Evolutionary conservation across 108 stramenopile genomes (phyloP).

Genomic region (Cyclotella cryptica): DNA sequence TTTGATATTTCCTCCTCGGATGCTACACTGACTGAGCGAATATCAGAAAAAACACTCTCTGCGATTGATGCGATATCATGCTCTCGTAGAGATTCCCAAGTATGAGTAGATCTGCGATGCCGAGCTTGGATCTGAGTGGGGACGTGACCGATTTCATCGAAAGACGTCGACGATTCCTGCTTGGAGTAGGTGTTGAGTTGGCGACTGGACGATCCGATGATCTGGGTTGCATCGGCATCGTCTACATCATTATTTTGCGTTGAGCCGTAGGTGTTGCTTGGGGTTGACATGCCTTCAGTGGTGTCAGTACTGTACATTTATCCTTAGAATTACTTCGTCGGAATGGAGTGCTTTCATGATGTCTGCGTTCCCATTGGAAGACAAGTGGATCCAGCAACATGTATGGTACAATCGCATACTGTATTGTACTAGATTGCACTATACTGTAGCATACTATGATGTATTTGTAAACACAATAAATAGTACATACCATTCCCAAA

Average conservation of each 20-base stretch:
- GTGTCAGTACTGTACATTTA: too few relatives aligned
- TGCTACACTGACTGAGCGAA: slow-evolving; percentile 39
- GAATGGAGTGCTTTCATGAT: too few relatives aligned
- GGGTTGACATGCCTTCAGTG: not conserved
- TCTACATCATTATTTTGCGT: not conserved
- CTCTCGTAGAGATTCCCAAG: slow-evolving; percentile 14
- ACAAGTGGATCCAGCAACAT: too few relatives aligned
- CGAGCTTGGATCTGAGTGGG: not conserved
- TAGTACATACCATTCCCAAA: too few relatives aligned
- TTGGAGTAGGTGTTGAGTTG: not conserved
- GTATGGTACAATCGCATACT: too few relatives aligned
- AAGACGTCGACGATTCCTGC: not conserved
- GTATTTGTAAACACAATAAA: too few relatives aligned
- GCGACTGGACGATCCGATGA: not conserved
- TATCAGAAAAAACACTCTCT: slow-evolving; percentile 56
- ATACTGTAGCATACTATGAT: too few relatives aligned
- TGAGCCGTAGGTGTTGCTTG: not conserved
- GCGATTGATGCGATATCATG: slow-evolving; percentile 9
- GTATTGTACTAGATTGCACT: too few relatives aligned
- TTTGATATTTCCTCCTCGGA: slow-evolving; percentile 31
- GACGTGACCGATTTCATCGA: not conserved
- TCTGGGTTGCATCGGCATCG: not conserved
- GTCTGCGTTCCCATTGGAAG: too few relatives aligned
- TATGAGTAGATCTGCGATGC: not conserved
- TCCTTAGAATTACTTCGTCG: too few relatives aligned